phyloP scores from a whole-genome alignment of 1,139 yeast genomes.

The Yamadazyma buinensis region DNA sequence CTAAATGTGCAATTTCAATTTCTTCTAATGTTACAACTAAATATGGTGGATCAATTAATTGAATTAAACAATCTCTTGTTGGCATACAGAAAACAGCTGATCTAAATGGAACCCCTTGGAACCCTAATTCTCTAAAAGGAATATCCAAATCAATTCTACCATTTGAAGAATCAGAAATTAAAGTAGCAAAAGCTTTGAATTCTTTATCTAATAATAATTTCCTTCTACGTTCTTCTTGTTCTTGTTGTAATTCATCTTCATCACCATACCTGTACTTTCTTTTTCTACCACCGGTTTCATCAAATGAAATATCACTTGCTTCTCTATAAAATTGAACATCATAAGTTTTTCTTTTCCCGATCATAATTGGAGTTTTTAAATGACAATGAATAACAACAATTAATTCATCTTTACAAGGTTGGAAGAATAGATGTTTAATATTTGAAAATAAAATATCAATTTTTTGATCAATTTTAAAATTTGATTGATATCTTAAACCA shows the following conservation, averaged over 20 bases:
- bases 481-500: conserved; percentile 90
- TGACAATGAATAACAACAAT: conserved; percentile 92
- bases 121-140: conserved; percentile 94
- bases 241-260: conserved; percentile 97
- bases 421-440: conserved; percentile 90
- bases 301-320: conserved; percentile 94
- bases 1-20: conserved; percentile 91
- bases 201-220: conserved; percentile 90
- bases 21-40: conserved; percentile 87
- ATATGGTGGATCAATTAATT: conserved; percentile 92
- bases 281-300: conserved; percentile 95
- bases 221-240: conserved; percentile 95
- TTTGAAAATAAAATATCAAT: conserved; percentile 87
- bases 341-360: conserved; percentile 92
- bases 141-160: conserved; percentile 84
- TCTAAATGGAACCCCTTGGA: conserved; percentile 96
- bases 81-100: conserved; percentile 96
- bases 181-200: conserved; percentile 84
- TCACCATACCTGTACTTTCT: conserved; percentile 92
- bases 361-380: conserved; percentile 87
- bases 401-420: conserved; percentile 93
- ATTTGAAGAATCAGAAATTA: conserved; percentile 81
- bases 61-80: conserved; percentile 93
- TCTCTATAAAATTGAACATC: conserved; percentile 96
- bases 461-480: conserved; percentile 76